Conservation (phyloP, 2,329 filamentous ascomycete species). For the Aurifilum marmelostoma region DNA sequence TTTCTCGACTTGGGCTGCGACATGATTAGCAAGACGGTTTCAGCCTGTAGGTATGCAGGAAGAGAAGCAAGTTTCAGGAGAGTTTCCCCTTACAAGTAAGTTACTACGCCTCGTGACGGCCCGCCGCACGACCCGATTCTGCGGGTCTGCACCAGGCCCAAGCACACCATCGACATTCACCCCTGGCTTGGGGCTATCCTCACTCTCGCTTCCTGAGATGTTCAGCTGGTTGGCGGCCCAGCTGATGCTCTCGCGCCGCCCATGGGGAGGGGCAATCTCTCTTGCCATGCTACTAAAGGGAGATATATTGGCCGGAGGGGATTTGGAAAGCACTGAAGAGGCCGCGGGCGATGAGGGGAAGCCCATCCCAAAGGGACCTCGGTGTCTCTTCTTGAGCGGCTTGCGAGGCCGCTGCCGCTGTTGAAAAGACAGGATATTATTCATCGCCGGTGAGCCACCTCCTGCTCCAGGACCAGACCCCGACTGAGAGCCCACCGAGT, state of each 20-base stretch:
- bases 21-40: conserved; percentile 35
- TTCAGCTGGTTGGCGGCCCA: conserved; percentile 88
- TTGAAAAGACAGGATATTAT: conserved; percentile 82
- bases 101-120: conserved; percentile 87
- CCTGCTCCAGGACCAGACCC: conserved; percentile 45
- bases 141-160: conserved; percentile 55
- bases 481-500: conserved; percentile 35
- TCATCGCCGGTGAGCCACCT: conserved; percentile 70
- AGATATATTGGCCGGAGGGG: conserved; percentile 62
- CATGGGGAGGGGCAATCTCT: conserved; percentile 46
- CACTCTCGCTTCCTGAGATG: conserved; percentile 79
- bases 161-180: conserved; percentile 49
- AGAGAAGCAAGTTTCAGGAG: neutral
- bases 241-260: conserved; percentile 84
- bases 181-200: conserved; percentile 62
- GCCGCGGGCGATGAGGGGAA: conserved; percentile 48
- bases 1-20: conserved; percentile 89
- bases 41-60: neutral
- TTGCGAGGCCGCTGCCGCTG: conserved; percentile 73
- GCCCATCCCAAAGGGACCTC: conserved; percentile 53
- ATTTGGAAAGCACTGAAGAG: conserved; percentile 61
- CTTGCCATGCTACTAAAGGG: conserved; percentile 39
- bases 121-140: conserved; percentile 77
- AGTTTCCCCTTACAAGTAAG: conserved; percentile 67
- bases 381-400: conserved; percentile 60